phyloP scores from a whole-genome alignment of 192 early-diverging fungal species.

The Diversispora epigaea region DNA sequence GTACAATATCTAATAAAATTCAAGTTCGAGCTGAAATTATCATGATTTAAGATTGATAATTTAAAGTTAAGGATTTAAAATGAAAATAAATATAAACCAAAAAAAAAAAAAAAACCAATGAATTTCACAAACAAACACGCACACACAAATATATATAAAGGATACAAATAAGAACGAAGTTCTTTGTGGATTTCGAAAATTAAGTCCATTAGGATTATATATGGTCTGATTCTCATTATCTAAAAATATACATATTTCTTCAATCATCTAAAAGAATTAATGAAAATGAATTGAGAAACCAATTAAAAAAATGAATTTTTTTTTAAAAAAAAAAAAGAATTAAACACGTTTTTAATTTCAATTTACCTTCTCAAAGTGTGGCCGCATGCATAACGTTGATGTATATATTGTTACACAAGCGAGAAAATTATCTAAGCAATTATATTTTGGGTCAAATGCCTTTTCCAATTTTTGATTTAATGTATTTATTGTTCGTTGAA shows the following conservation, averaged over 20 bases:
- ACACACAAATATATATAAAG: background rate
- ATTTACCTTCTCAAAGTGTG: slow-evolving; percentile 24
- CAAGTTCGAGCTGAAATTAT: slow-evolving; percentile 21
- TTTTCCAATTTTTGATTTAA: slow-evolving; percentile 17
- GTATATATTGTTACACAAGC: slow-evolving; percentile 22
- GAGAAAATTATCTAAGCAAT: slow-evolving; percentile 15
- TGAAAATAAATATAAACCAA: background rate
- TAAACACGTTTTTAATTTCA: background rate
- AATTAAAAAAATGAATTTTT: too few relatives aligned
- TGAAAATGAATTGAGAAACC: too few relatives aligned
- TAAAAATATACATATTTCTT: slow-evolving; percentile 34
- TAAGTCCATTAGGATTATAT: slow-evolving; percentile 29
- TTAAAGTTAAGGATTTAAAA: background rate
- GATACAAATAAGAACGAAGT: slow-evolving; percentile 34
- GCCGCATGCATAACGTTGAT: slow-evolving; percentile 20
- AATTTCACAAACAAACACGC: too few relatives aligned
- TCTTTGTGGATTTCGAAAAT: slow-evolving; percentile 25
- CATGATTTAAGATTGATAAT: background rate
- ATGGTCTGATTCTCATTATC: slow-evolving; percentile 22
- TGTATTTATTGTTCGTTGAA: slow-evolving; percentile 17
- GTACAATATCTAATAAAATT: slow-evolving; percentile 12
- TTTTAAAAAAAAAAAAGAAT: background rate
- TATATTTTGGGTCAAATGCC: slow-evolving; percentile 24
- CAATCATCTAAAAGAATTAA: slow-evolving; percentile 11
- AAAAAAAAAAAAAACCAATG: background rate